phyloP scores from a whole-genome alignment of 495 filamentous ascomycete genomes.

The Penicillium nucicola region DNA sequence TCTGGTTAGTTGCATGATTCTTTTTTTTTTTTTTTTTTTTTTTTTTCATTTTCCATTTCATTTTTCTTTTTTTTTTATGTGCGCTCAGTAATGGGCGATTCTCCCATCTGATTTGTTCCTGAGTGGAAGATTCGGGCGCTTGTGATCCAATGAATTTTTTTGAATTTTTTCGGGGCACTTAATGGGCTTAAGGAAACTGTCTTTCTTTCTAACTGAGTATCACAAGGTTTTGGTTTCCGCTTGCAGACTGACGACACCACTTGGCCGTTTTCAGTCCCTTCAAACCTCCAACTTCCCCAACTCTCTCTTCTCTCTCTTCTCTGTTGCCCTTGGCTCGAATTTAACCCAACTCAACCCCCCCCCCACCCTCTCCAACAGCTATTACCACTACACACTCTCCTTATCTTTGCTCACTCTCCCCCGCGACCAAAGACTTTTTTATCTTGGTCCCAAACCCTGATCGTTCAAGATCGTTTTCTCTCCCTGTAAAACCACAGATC shows the following conservation, averaged over 20 bases:
- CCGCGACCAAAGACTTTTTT: too few relatives aligned
- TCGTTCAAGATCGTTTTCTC: conserved; percentile 7
- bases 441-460: conserved; percentile 5
- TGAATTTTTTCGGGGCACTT: conserved; percentile 7
- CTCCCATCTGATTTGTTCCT: conserved; percentile 20
- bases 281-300: conserved; percentile 5
- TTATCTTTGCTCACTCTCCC: conserved; percentile 10
- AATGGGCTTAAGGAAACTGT: background rate
- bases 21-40: conserved; percentile 5
- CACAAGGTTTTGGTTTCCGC: conserved; percentile 32
- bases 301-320: conserved; percentile 10
- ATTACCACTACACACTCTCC: conserved; percentile 15
- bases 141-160: conserved; percentile 20
- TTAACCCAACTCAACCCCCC: conserved; percentile 10
- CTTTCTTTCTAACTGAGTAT: background rate
- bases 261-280: conserved; percentile 13
- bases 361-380: conserved; percentile 19
- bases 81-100: background rate
- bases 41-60: too few relatives aligned
- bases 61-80: conserved; percentile 8
- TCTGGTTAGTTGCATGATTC: conserved; percentile 1
- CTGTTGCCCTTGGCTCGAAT: conserved; percentile 9
- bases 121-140: background rate
- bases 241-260: conserved; percentile 38
- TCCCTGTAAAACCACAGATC: conserved; percentile 9